Base-by-base conservation (phyloP, 2,329 filamentous ascomycete genomes). In the Aspergillus arachidicola region DNA sequence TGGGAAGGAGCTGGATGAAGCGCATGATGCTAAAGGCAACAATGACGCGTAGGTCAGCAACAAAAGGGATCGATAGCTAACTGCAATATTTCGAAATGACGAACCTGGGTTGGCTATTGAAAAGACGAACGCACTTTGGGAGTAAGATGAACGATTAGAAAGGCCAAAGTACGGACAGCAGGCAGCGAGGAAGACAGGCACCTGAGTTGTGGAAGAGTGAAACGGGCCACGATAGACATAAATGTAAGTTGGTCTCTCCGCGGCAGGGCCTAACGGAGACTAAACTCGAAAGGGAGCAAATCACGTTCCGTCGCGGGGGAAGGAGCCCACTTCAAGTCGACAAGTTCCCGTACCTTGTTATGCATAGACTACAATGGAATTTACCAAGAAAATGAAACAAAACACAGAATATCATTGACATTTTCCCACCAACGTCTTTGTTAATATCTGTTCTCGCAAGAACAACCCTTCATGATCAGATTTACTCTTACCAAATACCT, bases 1-100 rank as follows among this genome's bases (percentile, higher is more conserved):
- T 76, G 55, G 85, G 72, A 67, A 85, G 73, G 61, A 84, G 71
- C 60, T 80, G 78, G 61, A 82, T 80, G 77, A 85, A 77, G 78
- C 84, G 85, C 86, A 88, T 84, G 68, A 65, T 80, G 74, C 67
- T 71, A 54, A 57, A 64, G 64, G 64, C 23, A 59, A 45, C 41
- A 69, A 61, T 59, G 68, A 71, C 67, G 69, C 65, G 66, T 66
- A 56, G 58, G 64, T 65, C 61, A 66, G 65, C 53, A 45, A 59
- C 55, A 54, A 48, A 48, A 32, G 48, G 60, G 51, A 58, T 46
- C 19, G 57, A 23, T 34, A 57, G 32, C 36, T 55, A 56, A 57
- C 43, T 41, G 53, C 57, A 21, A 46, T 38, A 56, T 61, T 57
- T 28, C 59, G 30, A 54, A 50, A 59, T n/a, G 30, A 67, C 66